Percentiles rank a stretch among this genome's conserved stretches.
These are phyloP conservation scores for Paulownia fortunei DNA, from an alignment of 257 asterid species.

Conservation along the genomic window DNA sequence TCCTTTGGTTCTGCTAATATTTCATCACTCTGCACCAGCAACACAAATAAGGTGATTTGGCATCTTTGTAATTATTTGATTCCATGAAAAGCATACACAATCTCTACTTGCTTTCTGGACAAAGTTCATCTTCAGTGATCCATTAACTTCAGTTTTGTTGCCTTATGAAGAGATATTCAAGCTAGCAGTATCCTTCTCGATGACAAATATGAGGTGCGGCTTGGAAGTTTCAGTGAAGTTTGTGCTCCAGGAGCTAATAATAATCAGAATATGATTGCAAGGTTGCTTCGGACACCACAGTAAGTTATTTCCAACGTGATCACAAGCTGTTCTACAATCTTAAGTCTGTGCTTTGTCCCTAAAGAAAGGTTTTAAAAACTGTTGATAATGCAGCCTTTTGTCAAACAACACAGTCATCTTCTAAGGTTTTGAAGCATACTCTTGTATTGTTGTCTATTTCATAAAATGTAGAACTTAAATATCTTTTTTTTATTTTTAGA, in stretches of 20 bases:
- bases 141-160: conserved; percentile 22
- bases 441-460: not conserved
- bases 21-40: too few relatives aligned
- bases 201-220: conserved; percentile 75
- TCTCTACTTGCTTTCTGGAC: not conserved
- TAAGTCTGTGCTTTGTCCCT: not conserved
- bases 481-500: not conserved
- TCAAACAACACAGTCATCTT: not conserved
- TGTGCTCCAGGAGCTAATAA: conserved; percentile 46
- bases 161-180: conserved; percentile 68
- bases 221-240: conserved; percentile 75
- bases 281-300: conserved; percentile 60
- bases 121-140: not conserved
- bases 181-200: conserved; percentile 86
- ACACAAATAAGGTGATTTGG: too few relatives aligned
- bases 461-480: not conserved
- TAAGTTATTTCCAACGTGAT: conserved; percentile 37
- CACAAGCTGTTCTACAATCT: not conserved
- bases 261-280: conserved; percentile 50
- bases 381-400: not conserved
- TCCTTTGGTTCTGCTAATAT: too few relatives aligned
- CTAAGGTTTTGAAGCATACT: not conserved
- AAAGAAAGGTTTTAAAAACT: not conserved
- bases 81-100: too few relatives aligned
- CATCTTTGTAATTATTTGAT: too few relatives aligned